A percentile compares a stretch with the other conserved stretches of the same genome.
These are phyloP conservation scores for Podospora bellae-mahoneyi DNA, from an alignment of 495 filamentous ascomycete genomes.

Conservation along the genomic window DNA sequence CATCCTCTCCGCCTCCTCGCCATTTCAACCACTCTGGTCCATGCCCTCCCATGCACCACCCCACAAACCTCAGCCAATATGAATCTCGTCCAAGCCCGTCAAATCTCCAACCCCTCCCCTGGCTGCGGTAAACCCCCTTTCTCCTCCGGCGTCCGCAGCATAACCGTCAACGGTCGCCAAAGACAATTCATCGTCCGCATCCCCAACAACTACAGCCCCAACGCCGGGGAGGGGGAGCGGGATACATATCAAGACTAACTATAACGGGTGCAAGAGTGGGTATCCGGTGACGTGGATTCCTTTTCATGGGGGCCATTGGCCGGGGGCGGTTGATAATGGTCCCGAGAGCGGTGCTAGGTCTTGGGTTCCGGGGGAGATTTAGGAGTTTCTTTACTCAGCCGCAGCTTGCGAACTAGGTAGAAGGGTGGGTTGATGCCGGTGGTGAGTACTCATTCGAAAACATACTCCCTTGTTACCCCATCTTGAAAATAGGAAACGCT, in stretches of 20 bases:
- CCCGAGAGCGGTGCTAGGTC: constrained; percentile 13
- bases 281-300: constrained; percentile 30
- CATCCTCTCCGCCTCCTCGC: no score
- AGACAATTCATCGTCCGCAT: constrained; percentile 40
- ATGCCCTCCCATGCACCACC: no score
- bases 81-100: background rate
- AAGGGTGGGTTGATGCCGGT: no score
- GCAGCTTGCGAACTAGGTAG: constrained; percentile 11
- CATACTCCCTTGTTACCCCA: no score
- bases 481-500: no score
- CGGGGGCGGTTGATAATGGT: constrained; percentile 18
- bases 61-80: no score
- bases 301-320: constrained; percentile 22
- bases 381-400: constrained; percentile 22
- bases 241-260: constrained; percentile 34
- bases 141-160: constrained; percentile 27
- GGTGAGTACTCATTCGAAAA: no score
- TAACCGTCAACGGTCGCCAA: constrained; percentile 19
- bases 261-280: constrained; percentile 24
- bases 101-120: constrained; percentile 19
- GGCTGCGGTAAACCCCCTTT: constrained; percentile 38
- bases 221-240: constrained; percentile 25
- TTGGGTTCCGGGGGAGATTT: constrained; percentile 24
- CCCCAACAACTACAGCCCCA: constrained; percentile 44
- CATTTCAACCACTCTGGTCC: no score